Evolutionary conservation across 2,329 filamentous ascomycete species (phyloP), one percentile per base, ranked within the genome.

Genomic region (Leptographium flavum): DNA sequence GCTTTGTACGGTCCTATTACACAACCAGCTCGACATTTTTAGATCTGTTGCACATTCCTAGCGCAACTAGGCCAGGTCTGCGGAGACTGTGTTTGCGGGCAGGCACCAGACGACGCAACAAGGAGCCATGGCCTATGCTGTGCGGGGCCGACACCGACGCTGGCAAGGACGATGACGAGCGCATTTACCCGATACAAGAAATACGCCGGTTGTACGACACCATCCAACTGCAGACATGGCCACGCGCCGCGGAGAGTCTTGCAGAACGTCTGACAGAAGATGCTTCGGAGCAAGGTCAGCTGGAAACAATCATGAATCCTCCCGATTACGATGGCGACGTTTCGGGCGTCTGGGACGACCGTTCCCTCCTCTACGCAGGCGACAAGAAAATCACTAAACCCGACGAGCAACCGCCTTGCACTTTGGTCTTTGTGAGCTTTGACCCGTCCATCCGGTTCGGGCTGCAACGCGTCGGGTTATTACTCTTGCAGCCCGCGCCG

Each of bases 11-110:
- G 22, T 64, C 67, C 3, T 83, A 83, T 55, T 67, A 73, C 42
- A 57, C 65, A 11, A 62, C 66, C 2, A 69, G 68, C 49, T 65
- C 64, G 21, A 66, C 76, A 0, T 81, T 76, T 52, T 44, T 82
- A 5, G 79, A 83, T 50, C 56, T 83, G 0, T 69, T 80, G 5
- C 66, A 78, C 49, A 68, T 74, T 49, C 59, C 68, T 3, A 41
- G 56, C 30, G 50, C 55, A n/a, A n/a, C n/a, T n/a, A n/a, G 2
- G 47, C 51, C 3, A 52, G 57, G n/a, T 49, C 56, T 4, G 60
- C 60, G 42, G 49, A 63, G 17, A 5, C 59, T 83, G 5, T 65
- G 71, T 23, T 60, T 73, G 11, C 54, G 58, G 4, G 57, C 56
- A 6, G 68, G 69, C 3, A 63, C 67, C 27, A 62, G 73, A 35